Evolutionary conservation across 345 rosid species (phyloP), one percentile per base, ranked within the genome.

Genomic region (Boechera divaricarpa): DNA sequence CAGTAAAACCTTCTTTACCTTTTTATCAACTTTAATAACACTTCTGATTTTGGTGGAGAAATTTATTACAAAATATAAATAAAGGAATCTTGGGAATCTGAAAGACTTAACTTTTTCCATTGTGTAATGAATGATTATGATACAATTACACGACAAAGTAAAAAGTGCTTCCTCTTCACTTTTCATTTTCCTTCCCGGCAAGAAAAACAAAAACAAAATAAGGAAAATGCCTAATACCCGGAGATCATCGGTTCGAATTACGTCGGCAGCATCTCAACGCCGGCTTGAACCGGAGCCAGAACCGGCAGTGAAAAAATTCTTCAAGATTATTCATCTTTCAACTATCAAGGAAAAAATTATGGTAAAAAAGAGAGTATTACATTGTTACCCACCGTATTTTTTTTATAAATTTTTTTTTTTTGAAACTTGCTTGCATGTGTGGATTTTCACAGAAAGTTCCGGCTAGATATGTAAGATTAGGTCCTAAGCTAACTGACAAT

Each of bases 361-460:
- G 80, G 80, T 77, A 77, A 57, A 35, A 32, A 18, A 39, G 2
- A 2, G 29, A 28, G 29, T 28, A 7, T 2, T 33, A n/a, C 26
- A 33, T 33, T 4, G 7, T n/a, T 4, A 33, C 41, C 0, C 41
- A 32, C 24, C 10, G 10, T 3, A 2, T 6, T 2, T n/a, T 5
- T 13, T 41, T 21, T 1, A 7, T 7, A 15, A 39, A 9, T 9
- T 7, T 7, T 12, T 48, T 10, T 4, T 18, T 1, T 18, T 11
- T 18, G 38, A 38, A 76, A 15, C 66, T 70, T 77, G 21, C 31
- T 62, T 77, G 76, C 72, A 70, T 71, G 77, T 63, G 58, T 77
- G 59, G 18, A 35, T 33, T 64, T 44, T 15, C 1, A 15, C 54
- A 77, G 81, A 48, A 71, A 56, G 21, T 77, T 18, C 81, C 81